These are phyloP conservation scores for Neurospora sp. DNA, from an alignment of 495 filamentous ascomycete genomes.

Conservation along the genomic window DNA sequence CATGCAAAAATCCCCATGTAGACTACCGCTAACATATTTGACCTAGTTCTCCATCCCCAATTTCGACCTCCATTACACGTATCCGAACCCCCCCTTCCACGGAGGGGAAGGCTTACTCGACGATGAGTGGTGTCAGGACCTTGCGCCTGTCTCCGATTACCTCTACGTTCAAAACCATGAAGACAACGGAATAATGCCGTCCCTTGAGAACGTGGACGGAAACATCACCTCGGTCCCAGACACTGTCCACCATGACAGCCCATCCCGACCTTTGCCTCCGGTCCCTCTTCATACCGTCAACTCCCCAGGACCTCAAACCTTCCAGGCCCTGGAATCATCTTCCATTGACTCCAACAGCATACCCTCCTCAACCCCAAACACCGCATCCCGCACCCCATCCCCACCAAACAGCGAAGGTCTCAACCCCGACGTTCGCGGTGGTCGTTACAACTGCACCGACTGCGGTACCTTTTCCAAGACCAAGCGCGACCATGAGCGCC, in stretches of 20 bases:
- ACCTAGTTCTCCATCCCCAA: neutral
- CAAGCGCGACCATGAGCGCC: neutral
- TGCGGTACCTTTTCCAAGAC: neutral
- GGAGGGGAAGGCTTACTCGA: neutral
- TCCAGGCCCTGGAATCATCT: neutral
- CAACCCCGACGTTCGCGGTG: neutral
- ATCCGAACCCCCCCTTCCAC: neutral
- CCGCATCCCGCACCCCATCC: neutral
- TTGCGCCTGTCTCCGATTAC: neutral
- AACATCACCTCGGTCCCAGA: neutral
- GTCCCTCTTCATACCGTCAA: neutral
- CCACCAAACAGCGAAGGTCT: neutral
- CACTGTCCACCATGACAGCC: neutral
- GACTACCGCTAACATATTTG: neutral
- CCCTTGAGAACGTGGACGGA: accelerated
- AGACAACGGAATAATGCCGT: accelerated
- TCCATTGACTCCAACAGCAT: neutral
- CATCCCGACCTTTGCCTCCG: neutral
- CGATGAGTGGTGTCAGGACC: neutral
- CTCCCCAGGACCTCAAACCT: neutral
- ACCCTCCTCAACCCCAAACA: neutral
- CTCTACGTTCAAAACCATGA: no score
- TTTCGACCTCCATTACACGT: neutral
- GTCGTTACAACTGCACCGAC: neutral
- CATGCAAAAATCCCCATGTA: neutral